These are phyloP conservation scores for Steccherinum ochraceum DNA, from an alignment of 768 basidiomycete genomes.

Conservation along the genomic window DNA sequence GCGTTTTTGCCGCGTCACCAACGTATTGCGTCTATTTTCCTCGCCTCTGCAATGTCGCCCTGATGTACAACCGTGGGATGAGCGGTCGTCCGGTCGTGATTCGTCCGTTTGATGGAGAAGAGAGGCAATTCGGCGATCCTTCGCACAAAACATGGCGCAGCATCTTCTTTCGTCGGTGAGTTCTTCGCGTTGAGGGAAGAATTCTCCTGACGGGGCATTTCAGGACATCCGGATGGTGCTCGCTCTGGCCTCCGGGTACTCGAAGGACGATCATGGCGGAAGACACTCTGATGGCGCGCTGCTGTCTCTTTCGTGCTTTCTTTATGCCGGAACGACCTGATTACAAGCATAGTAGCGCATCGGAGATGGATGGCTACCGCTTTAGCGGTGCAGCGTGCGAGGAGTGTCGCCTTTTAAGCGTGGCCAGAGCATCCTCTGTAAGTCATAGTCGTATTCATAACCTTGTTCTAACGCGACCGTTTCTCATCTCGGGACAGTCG, in stretches of 20 bases:
- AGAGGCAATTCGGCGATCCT: not conserved
- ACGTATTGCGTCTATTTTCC: too few relatives aligned
- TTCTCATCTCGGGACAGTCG: not conserved
- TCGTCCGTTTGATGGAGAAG: not conserved
- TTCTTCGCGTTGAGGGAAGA: not conserved
- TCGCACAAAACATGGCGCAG: not conserved
- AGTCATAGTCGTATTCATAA: not conserved
- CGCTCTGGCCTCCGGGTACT: not conserved
- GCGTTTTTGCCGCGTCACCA: too few relatives aligned
- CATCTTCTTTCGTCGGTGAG: not conserved
- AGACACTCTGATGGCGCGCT: not conserved
- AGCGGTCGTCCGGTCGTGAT: too few relatives aligned
- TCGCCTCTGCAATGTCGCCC: not conserved
- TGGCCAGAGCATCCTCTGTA: not conserved
- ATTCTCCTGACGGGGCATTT: not conserved
- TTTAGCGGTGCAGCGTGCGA: not conserved
- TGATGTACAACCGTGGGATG: not conserved
- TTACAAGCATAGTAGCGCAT: not conserved
- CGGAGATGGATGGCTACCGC: not conserved
- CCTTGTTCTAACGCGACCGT: not conserved
- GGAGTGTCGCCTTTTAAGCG: not conserved
- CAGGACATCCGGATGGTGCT: not conserved
- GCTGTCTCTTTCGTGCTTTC: not conserved
- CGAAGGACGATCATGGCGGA: not conserved
- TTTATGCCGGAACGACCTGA: not conserved